These are phyloP conservation scores for Oryza nivara DNA, from an alignment of 176 grass and related monocot species.

Conservation along the genomic window DNA sequence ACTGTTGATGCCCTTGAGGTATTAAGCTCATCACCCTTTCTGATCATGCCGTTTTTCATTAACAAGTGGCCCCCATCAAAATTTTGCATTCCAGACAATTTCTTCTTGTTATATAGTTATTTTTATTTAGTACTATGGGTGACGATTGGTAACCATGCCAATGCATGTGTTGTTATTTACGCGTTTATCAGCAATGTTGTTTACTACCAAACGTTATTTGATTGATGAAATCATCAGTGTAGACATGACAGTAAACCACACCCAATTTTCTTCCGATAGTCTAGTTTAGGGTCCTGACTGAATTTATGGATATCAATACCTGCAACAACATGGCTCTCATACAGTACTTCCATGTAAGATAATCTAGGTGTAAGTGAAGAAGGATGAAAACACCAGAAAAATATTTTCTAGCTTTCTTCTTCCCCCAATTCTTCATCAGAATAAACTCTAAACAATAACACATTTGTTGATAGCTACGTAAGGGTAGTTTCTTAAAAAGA, in stretches of 20 bases:
- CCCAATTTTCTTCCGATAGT: neutral
- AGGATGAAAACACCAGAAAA: neutral
- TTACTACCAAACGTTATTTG: neutral
- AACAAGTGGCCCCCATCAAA: neutral
- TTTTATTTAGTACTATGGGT: neutral
- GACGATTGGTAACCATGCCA: neutral
- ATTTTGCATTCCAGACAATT: neutral
- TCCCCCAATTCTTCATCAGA: neutral
- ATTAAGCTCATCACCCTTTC: conserved; percentile 39
- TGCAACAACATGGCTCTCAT: neutral
- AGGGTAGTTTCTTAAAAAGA: neutral
- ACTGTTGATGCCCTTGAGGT: conserved; percentile 88
- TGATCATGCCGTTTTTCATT: neutral
- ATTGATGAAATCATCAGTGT: neutral
- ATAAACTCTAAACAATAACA: neutral
- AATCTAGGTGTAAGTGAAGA: neutral
- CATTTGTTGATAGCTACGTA: neutral
- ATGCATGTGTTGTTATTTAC: neutral
- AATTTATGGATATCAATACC: neutral
- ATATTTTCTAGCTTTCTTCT: neutral
- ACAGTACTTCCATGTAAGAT: neutral
- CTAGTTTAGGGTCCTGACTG: neutral
- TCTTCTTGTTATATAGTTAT: neutral
- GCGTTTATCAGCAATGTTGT: neutral
- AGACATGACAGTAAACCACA: neutral